Evolutionary conservation across 2,329 filamentous ascomycete genomes (phyloP).

Genomic region (Fusarium foetens): DNA sequence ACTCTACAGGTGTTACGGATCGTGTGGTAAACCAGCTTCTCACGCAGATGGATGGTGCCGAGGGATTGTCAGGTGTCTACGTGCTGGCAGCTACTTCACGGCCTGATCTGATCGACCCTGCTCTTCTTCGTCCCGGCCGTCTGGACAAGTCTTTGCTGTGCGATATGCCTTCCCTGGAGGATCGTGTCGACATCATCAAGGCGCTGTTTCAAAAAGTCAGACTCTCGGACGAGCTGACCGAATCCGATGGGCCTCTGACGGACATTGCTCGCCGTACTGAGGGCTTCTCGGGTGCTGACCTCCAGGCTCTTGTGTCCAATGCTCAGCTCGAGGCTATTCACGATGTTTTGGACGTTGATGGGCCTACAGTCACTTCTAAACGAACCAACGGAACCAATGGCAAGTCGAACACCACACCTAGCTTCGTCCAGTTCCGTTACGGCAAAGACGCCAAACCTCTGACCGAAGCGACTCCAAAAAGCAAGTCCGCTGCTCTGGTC

Average conservation of each 20-base stretch:
- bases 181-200: conserved; percentile 87
- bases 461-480: conserved; percentile 57
- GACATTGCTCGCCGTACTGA: conserved; percentile 84
- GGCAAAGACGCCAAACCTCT: conserved; percentile 65
- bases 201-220: conserved; percentile 86
- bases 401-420: conserved; percentile 52
- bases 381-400: conserved; percentile 50
- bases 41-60: conserved; percentile 98
- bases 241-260: conserved; percentile 65
- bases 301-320: conserved; percentile 95
- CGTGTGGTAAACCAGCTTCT: conserved; percentile 97
- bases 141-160: conserved; percentile 94
- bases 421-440: conserved; percentile 87
- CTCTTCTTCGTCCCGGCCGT: conserved; percentile 87
- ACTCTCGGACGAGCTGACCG: conserved; percentile 72
- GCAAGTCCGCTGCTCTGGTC: conserved; percentile 67
- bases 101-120: conserved; percentile 95
- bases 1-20: conserved; percentile 98
- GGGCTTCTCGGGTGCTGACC: conserved; percentile 92
- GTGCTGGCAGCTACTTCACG: conserved; percentile 93
- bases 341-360: conserved; percentile 77
- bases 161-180: conserved; percentile 82
- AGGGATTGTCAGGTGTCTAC: conserved; percentile 93
- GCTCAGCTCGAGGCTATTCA: conserved; percentile 97
- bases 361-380: conserved; percentile 51